A percentile compares a stretch with the other conserved stretches of the same genome.
Evolutionary conservation across 2,329 filamentous ascomycete genomes (phyloP).

Genomic region (Cladophialophora chaetospira): DNA sequence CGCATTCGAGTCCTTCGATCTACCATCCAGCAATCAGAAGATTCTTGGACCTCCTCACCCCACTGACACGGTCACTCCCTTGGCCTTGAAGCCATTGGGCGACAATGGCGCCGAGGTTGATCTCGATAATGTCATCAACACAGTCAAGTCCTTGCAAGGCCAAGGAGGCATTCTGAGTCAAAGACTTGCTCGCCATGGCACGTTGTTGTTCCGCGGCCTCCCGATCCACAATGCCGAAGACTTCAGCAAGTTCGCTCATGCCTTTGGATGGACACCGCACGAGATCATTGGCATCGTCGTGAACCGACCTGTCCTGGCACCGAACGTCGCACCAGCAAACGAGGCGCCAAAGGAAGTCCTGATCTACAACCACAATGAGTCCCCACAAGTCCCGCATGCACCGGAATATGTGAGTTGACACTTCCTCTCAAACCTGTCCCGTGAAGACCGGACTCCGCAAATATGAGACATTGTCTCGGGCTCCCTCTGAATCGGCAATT

Average conservation of each 20-base stretch:
- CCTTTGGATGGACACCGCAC: slow-evolving; percentile 52
- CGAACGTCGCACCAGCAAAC: slow-evolving; percentile 52
- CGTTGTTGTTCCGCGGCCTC: slow-evolving; percentile 51
- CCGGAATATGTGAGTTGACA: too few species aligned
- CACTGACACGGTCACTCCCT: slow-evolving; percentile 41
- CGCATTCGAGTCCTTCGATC: slow-evolving; percentile 44
- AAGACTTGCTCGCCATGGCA: slow-evolving; percentile 48
- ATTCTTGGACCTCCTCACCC: slow-evolving; percentile 45
- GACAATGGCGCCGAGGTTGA: slow-evolving; percentile 28
- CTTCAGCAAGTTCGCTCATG: slow-evolving; percentile 53
- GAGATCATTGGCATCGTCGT: slow-evolving; percentile 57
- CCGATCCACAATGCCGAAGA: slow-evolving; percentile 50
- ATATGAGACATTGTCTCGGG: too few species aligned
- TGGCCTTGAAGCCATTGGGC: slow-evolving; percentile 43
- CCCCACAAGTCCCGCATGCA: slow-evolving; percentile 53
- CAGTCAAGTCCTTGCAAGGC: slow-evolving; percentile 43
- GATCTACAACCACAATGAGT: slow-evolving; percentile 57
- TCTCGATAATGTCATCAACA: slow-evolving; percentile 41
- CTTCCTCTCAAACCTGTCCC: too few species aligned
- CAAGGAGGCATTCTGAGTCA: slow-evolving; percentile 43
- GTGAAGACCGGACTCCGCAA: too few species aligned
- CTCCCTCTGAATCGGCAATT: too few species aligned
- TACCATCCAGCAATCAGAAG: slow-evolving; percentile 47
- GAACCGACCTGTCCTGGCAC: slow-evolving; percentile 47
- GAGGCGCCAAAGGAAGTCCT: slow-evolving; percentile 52